A percentile compares a stretch with the other conserved stretches of the same genome.
phyloP scores from a whole-genome alignment of 208 protist species.

The Lotmaria passim region DNA sequence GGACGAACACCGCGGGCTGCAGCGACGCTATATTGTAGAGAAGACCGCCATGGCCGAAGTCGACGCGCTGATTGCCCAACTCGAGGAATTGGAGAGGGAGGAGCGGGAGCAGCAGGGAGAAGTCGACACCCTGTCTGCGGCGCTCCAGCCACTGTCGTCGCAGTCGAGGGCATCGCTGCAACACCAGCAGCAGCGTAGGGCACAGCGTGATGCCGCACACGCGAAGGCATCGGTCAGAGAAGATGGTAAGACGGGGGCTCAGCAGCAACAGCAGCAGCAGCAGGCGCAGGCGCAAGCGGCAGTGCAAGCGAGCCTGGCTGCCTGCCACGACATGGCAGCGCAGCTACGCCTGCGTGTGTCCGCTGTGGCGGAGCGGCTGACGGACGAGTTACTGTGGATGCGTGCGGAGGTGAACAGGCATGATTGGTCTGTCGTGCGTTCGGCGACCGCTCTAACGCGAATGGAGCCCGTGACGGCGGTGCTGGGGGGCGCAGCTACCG shows the following conservation, averaged over 20 bases:
- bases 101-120: not conserved
- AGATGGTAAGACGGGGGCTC: not conserved
- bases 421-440: constrained; percentile 17
- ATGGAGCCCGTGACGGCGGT: constrained; percentile 24
- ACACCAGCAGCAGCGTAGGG: not conserved
- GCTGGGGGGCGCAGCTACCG: not conserved
- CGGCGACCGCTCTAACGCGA: constrained; percentile 25
- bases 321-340: constrained; percentile 17
- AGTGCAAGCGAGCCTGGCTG: constrained; percentile 1
- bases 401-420: constrained; percentile 23
- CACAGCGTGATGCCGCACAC: not conserved
- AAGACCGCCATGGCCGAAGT: constrained; percentile 10
- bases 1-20: constrained; percentile 25
- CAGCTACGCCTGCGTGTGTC: constrained; percentile 11
- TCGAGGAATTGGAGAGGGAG: constrained; percentile 22
- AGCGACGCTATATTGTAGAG: constrained; percentile 38
- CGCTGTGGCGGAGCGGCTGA: constrained; percentile 20
- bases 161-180: not conserved
- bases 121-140: no score
- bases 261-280: no score
- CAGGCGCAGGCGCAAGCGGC: constrained; percentile 3
- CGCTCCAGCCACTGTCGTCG: not conserved
- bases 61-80: constrained; percentile 3
- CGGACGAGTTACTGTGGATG: constrained; percentile 31
- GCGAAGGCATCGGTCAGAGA: not conserved